These are phyloP conservation scores for Xylaria grammica DNA, from an alignment of 495 filamentous ascomycete genomes.

Conservation along the genomic window DNA sequence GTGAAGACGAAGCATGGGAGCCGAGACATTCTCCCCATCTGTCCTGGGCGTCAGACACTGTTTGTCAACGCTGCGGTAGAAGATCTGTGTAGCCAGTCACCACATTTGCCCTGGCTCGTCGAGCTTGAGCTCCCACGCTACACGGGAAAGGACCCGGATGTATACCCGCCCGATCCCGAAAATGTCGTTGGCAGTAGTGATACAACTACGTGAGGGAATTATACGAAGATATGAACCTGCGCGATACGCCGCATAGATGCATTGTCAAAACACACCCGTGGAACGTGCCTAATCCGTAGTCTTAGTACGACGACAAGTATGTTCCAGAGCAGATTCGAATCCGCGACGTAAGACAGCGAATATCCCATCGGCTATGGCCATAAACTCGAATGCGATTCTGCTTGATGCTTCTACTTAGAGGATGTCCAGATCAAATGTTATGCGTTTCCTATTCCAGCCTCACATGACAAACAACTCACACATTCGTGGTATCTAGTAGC, in stretches of 20 bases:
- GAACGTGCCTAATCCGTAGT: no score
- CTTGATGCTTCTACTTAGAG: background rate
- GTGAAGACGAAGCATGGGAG: constrained; percentile 39
- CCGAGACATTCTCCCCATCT: constrained; percentile 30
- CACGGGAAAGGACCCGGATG: no score
- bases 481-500: background rate
- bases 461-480: background rate
- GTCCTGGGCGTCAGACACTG: constrained; percentile 59
- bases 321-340: no score
- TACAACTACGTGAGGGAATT: no score
- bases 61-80: constrained; percentile 76
- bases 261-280: no score
- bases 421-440: background rate
- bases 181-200: no score
- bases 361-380: no score
- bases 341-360: no score
- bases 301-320: background rate
- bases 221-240: background rate
- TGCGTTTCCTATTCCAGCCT: background rate
- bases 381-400: background rate
- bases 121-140: constrained; percentile 61
- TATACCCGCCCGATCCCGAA: no score
- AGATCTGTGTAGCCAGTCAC: constrained; percentile 35
- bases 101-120: constrained; percentile 67
- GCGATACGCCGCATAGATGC: no score